A percentile compares a stretch with the other conserved stretches of the same genome.
These are phyloP conservation scores for Hemerocallis citrina DNA, from an alignment of 106 monocot genomes.

Conservation along the genomic window DNA sequence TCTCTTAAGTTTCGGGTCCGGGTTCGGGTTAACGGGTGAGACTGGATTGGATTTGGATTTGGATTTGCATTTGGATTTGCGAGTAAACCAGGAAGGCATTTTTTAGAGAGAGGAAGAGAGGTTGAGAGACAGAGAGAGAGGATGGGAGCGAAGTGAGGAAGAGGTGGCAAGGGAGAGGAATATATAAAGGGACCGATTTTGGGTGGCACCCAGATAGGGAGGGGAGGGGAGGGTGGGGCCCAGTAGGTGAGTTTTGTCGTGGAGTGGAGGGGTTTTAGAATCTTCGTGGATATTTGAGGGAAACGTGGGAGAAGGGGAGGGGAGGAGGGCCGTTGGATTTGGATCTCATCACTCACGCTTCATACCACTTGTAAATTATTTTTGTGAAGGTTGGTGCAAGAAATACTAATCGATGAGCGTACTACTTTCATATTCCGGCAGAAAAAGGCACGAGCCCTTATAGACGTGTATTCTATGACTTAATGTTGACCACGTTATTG, in stretches of 20 bases:
- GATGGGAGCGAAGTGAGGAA: slow-evolving; percentile 13
- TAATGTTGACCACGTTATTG: no score
- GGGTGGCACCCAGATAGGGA: background rate
- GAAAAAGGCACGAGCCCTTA: no score
- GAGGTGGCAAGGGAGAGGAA: background rate
- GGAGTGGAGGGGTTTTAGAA: background rate
- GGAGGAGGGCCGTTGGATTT: background rate
- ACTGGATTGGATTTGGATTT: no score
- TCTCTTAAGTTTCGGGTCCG: background rate
- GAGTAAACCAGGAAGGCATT: slow-evolving; percentile 75
- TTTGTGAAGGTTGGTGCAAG: no score
- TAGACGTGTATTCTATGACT: no score
- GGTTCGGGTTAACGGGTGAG: slow-evolving; percentile 5
- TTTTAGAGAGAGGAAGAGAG: background rate
- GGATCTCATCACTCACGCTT: background rate
- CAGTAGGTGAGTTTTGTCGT: background rate
- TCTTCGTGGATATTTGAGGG: background rate
- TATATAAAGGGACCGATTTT: background rate
- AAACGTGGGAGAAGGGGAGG: background rate
- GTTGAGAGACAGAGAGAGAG: background rate
- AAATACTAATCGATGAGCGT: no score
- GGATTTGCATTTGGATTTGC: slow-evolving; percentile 34
- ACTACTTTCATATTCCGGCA: no score
- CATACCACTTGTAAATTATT: no score
- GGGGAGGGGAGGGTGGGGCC: background rate